phyloP scores from a whole-genome alignment of 1,139 yeast genomes.

The Suhomyces bokatorum region DNA sequence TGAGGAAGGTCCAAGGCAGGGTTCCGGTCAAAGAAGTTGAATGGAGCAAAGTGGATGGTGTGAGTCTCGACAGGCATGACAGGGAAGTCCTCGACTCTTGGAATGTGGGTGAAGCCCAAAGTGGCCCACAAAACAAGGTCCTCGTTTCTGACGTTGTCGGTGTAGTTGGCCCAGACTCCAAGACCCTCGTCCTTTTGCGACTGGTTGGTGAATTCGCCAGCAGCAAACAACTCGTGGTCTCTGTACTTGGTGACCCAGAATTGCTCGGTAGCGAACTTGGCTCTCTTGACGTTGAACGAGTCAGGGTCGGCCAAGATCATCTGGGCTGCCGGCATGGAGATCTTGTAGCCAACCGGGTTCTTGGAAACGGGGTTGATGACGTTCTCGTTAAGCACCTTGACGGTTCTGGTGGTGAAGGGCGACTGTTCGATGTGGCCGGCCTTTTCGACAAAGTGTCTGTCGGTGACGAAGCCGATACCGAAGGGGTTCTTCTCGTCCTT shows the following conservation, averaged over 20 bases:
- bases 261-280: constrained; percentile 71
- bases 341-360: constrained; percentile 81
- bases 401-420: constrained; percentile 73
- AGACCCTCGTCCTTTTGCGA: constrained; percentile 64
- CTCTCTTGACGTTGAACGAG: constrained; percentile 65
- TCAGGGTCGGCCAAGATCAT: constrained; percentile 67
- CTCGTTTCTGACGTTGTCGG: constrained; percentile 73
- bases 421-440: constrained; percentile 76
- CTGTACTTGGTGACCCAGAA: constrained; percentile 74
- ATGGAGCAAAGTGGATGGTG: constrained; percentile 68
- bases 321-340: constrained; percentile 75
- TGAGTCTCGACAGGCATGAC: constrained; percentile 86
- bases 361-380: constrained; percentile 73
- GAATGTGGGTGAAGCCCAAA: constrained; percentile 82
- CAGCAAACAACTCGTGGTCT: constrained; percentile 69
- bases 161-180: constrained; percentile 65
- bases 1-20: constrained; percentile 85
- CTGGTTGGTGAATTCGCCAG: constrained; percentile 81
- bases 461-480: constrained; percentile 73
- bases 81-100: constrained; percentile 89
- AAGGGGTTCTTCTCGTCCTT: constrained; percentile 59
- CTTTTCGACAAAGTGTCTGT: constrained; percentile 65
- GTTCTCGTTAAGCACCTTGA: constrained; percentile 78
- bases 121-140: constrained; percentile 89
- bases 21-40: constrained; percentile 76